Evolutionary conservation across 139 green algal species (phyloP).

Genomic region (Choricystis sp.): DNA sequence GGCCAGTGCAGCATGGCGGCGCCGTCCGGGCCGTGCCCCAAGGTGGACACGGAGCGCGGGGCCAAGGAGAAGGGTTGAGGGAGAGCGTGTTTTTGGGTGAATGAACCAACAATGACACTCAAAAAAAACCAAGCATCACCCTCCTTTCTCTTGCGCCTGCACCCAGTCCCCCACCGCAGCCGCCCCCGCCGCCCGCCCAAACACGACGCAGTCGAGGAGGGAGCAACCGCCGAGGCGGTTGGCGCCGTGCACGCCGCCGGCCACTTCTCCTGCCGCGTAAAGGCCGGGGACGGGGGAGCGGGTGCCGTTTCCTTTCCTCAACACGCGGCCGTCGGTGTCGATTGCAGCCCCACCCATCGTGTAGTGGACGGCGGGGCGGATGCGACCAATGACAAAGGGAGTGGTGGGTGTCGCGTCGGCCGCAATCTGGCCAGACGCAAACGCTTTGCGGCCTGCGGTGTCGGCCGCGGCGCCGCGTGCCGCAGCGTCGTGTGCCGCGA

Average conservation of each 20-base stretch:
- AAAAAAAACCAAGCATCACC: neutral
- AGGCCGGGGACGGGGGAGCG: conserved; percentile 63
- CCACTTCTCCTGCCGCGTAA: conserved; percentile 82
- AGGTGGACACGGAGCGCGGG: conserved; percentile 29
- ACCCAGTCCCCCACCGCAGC: neutral
- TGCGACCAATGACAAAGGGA: conserved; percentile 21
- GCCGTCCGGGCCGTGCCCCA: conserved; percentile 21
- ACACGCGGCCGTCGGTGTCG: conserved; percentile 3
- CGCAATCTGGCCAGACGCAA: conserved; percentile 27
- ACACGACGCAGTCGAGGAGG: conserved; percentile 97
- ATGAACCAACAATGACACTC: neutral
- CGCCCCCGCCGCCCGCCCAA: conserved; percentile 47
- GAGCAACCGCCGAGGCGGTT: conserved; percentile 95
- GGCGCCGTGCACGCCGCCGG: conserved; percentile 84
- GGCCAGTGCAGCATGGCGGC: conserved; percentile 3
- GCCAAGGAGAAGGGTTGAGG: conserved; percentile 1
- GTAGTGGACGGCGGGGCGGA: conserved; percentile 69
- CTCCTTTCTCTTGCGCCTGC: neutral
- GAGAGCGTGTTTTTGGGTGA: neutral
- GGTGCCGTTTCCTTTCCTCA: conserved; percentile 3
- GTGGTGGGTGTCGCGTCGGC: no score
- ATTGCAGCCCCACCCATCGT: conserved; percentile 43
- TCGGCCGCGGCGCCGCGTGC: conserved; percentile 10
- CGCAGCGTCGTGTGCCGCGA: conserved; percentile 28
- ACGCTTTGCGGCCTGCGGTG: conserved; percentile 33